A percentile compares a stretch with the other conserved stretches of the same genome.
Conservation (phyloP, 345 rosid species). For the Firmiana major region DNA sequence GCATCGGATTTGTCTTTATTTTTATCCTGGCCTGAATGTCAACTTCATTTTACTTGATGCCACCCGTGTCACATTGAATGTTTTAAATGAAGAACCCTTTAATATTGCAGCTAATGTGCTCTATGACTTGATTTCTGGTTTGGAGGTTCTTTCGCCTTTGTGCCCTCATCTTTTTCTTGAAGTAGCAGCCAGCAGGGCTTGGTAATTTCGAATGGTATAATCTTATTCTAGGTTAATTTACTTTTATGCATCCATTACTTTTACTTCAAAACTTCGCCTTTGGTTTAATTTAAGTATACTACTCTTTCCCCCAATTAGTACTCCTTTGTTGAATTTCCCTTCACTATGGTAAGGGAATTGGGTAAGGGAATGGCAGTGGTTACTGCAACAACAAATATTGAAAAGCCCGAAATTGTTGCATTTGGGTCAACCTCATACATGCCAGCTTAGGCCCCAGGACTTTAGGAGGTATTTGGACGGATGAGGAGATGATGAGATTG, state of each 20-base stretch:
- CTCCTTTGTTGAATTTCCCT: constrained; percentile 9
- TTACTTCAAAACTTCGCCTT: not conserved
- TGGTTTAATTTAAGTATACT: not conserved
- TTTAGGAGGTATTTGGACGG: too few species aligned
- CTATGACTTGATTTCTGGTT: constrained; percentile 85
- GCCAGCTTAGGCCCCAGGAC: too few species aligned
- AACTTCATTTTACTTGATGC: not conserved
- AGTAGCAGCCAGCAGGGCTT: constrained; percentile 93
- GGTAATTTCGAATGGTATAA: constrained; percentile 89
- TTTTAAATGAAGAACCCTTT: constrained; percentile 9
- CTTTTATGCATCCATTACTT: not conserved
- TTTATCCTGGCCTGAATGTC: not conserved
- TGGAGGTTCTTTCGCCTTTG: constrained; percentile 85
- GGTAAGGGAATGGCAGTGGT: constrained; percentile 91
- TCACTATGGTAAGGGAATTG: too few species aligned
- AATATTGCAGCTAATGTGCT: constrained; percentile 78
- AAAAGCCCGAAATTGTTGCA: too few species aligned
- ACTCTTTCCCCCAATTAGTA: not conserved
- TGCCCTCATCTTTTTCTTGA: constrained; percentile 91
- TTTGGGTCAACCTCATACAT: too few species aligned
- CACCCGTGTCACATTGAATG: not conserved
- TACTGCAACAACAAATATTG: constrained; percentile 95
- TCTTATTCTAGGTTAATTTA: not conserved
- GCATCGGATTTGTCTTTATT: too few species aligned
- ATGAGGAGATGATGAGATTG: too few species aligned